Evolutionary conservation across 1,139 yeast species (phyloP).

Genomic region (Geotrichum klebahnii): DNA sequence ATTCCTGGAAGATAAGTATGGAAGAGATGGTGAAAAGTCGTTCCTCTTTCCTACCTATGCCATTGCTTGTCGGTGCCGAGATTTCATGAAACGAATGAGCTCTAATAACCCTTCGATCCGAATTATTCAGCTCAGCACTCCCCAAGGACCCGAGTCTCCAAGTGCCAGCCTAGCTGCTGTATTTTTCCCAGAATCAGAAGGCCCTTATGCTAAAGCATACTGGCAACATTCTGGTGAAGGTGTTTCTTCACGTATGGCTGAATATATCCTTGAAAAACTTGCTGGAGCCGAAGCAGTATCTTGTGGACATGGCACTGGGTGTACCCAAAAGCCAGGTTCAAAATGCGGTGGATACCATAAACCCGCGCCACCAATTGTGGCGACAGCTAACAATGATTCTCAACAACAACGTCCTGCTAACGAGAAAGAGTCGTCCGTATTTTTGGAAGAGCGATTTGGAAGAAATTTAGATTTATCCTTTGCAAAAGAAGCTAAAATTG

Average conservation of each 20-base stretch:
- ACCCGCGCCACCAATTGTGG: slow-evolving; percentile 7
- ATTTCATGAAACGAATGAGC: slow-evolving; percentile 52
- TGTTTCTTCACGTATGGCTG: slow-evolving; percentile 82
- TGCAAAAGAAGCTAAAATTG: slow-evolving; percentile 68
- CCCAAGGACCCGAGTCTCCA: slow-evolving; percentile 57
- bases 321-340: slow-evolving; percentile 19
- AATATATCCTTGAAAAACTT: slow-evolving; percentile 67
- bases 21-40: slow-evolving; percentile 67
- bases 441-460: slow-evolving; percentile 85
- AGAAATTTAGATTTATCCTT: slow-evolving; percentile 76
- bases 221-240: slow-evolving; percentile 99
- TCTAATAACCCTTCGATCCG: slow-evolving; percentile 45
- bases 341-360: slow-evolving; percentile 23
- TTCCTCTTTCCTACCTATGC: slow-evolving; percentile 73
- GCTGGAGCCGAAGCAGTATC: slow-evolving; percentile 31
- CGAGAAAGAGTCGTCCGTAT: slow-evolving; percentile 57
- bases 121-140: slow-evolving; percentile 73
- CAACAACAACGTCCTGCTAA: slow-evolving; percentile 23
- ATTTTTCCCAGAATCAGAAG: slow-evolving; percentile 59
- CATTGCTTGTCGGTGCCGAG: slow-evolving; percentile 81
- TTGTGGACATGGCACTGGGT: slow-evolving; percentile 8
- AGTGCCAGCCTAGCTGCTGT: slow-evolving; percentile 73
- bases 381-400: not conserved
- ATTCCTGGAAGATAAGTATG: slow-evolving; percentile 52
- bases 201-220: slow-evolving; percentile 67